Conservation (phyloP, 1,139 yeast species). For the Hyphopichia khmerensis region DNA sequence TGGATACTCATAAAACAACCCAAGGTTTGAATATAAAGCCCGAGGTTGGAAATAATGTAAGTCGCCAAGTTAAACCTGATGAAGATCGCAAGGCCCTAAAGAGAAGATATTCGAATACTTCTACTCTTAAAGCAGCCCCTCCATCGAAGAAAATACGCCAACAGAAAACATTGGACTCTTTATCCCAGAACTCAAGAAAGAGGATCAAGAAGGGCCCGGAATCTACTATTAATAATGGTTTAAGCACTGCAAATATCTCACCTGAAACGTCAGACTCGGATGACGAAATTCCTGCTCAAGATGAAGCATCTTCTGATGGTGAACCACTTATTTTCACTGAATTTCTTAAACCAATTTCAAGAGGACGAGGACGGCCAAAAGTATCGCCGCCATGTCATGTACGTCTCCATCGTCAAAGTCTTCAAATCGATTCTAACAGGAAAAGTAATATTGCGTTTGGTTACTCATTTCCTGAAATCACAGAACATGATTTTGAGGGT, state of each 20-base stretch:
- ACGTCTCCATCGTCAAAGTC: not conserved
- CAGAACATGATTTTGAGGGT: not conserved
- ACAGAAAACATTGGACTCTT: not conserved
- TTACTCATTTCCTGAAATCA: not conserved
- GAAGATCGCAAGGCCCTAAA: not conserved
- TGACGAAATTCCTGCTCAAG: not conserved
- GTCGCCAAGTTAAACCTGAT: not conserved
- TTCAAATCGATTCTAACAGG: not conserved
- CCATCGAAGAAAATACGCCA: not conserved
- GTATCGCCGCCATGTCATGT: not conserved
- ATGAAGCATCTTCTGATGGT: not conserved
- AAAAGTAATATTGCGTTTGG: not conserved
- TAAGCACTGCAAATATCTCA: not conserved
- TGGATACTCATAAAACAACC: not conserved
- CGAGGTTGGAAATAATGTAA: too few species aligned
- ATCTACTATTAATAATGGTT: not conserved
- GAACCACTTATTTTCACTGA: slow-evolving; percentile 4
- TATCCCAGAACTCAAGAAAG: not conserved
- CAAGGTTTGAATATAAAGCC: not conserved
- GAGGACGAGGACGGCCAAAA: slow-evolving; percentile 1
- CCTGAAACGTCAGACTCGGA: slow-evolving; percentile 1
- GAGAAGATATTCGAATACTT: slow-evolving; percentile 1
- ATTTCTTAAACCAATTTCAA: not conserved
- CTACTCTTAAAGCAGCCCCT: not conserved
- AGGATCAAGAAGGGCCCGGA: not conserved